These are phyloP conservation scores for Petrea volubilis DNA, from an alignment of 257 asterid species.

Conservation along the genomic window DNA sequence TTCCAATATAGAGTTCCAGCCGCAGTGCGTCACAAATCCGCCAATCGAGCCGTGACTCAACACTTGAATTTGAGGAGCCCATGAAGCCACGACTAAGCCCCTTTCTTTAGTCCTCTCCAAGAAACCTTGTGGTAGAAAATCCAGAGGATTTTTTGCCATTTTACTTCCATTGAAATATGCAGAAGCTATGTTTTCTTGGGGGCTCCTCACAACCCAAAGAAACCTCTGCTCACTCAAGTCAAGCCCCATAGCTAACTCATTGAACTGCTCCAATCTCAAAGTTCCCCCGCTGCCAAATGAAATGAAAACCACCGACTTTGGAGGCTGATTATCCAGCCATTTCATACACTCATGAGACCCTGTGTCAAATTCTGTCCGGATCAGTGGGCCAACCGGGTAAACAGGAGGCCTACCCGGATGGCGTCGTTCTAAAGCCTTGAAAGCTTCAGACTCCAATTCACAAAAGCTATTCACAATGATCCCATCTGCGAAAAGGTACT, in stretches of 20 bases:
- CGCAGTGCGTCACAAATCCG: conserved; percentile 18
- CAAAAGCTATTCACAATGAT: conserved; percentile 33
- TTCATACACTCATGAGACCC: conserved; percentile 6
- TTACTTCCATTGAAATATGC: background rate
- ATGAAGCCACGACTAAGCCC: conserved; percentile 24
- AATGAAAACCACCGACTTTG: conserved; percentile 28
- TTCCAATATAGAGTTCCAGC: conserved; percentile 24
- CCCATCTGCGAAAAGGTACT: conserved; percentile 21
- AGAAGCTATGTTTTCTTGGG: background rate
- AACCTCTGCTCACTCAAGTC: conserved; percentile 41
- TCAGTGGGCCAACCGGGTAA: conserved; percentile 40
- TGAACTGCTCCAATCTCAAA: conserved; percentile 24
- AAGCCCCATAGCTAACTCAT: conserved; percentile 36
- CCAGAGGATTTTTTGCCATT: background rate
- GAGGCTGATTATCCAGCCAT: conserved; percentile 44
- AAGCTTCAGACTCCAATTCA: conserved; percentile 34
- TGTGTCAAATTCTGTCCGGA: background rate
- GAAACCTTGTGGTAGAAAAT: conserved; percentile 24
- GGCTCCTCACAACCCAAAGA: conserved; percentile 40
- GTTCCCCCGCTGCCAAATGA: conserved; percentile 49
- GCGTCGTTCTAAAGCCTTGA: conserved; percentile 6
- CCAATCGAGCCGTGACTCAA: conserved; percentile 23
- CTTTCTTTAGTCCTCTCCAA: conserved; percentile 20
- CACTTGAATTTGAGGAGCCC: conserved; percentile 33
- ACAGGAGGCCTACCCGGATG: conserved; percentile 15